Conservation (phyloP, 2,329 filamentous ascomycete genomes). For the Xylaria sp. region DNA sequence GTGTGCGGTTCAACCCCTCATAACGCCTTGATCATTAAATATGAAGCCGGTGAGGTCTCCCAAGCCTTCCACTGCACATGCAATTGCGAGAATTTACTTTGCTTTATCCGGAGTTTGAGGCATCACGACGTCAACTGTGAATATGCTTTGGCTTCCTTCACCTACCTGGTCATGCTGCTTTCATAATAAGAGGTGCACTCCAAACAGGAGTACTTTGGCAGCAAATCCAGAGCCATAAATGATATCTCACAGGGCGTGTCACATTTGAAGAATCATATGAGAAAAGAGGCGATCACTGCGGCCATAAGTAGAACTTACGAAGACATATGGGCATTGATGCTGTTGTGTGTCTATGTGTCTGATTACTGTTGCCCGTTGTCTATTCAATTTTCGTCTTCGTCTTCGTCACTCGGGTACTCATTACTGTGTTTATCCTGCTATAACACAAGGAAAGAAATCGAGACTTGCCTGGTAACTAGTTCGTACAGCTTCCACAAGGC, state of each 20-base stretch:
- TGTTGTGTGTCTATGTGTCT: conserved; percentile 32
- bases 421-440: conserved; percentile 17
- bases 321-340: conserved; percentile 11
- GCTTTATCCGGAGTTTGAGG: background rate
- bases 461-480: conserved; percentile 27
- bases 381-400: conserved; percentile 11
- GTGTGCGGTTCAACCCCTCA: background rate
- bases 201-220: background rate
- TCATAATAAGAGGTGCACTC: background rate
- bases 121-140: background rate
- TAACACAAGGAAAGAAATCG: conserved; percentile 9
- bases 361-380: conserved; percentile 16
- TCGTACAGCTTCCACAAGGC: background rate
- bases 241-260: background rate
- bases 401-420: background rate
- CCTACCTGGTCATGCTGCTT: background rate
- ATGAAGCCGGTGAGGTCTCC: background rate
- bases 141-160: background rate
- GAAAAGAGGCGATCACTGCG: conserved; percentile 9
- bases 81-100: background rate
- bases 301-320: conserved; percentile 23
- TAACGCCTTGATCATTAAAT: background rate
- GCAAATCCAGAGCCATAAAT: background rate
- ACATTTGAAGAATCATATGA: background rate
- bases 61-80: background rate